Conservation (phyloP, 305 asterid species). For the Fraxinus baroniana region DNA sequence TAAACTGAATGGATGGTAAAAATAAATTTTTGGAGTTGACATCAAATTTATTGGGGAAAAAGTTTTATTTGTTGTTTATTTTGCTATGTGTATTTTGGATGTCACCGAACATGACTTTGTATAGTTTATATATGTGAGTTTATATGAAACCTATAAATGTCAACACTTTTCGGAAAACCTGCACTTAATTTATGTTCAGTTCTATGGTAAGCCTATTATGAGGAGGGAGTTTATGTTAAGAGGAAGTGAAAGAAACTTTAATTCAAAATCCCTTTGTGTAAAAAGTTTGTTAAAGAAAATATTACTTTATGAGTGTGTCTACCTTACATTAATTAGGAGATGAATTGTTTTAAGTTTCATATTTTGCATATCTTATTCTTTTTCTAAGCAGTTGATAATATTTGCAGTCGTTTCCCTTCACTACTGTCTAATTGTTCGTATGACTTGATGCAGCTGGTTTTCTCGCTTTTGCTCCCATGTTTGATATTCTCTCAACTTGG, state of each 20-base stretch:
- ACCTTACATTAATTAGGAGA: background rate
- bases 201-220: background rate
- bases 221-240: background rate
- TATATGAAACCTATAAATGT: background rate
- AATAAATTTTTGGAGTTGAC: background rate
- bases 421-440: constrained; percentile 3
- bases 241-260: background rate
- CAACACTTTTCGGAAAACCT: background rate
- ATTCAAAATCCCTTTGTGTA: background rate
- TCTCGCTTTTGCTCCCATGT: constrained; percentile 93
- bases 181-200: background rate
- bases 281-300: background rate
- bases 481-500: constrained; percentile 96
- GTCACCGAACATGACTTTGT: background rate
- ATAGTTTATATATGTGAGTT: background rate
- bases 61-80: background rate
- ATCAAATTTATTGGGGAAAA: background rate
- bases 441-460: constrained; percentile 68
- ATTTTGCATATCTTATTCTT: constrained; percentile 15
- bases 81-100: background rate
- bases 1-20: background rate
- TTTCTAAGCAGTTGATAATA: background rate
- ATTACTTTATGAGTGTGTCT: background rate
- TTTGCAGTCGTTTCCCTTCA: background rate
- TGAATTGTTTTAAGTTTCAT: background rate